Evolutionary conservation across 2,329 filamentous ascomycete genomes (phyloP).

Genomic region (Lachnellula subtilissima): DNA sequence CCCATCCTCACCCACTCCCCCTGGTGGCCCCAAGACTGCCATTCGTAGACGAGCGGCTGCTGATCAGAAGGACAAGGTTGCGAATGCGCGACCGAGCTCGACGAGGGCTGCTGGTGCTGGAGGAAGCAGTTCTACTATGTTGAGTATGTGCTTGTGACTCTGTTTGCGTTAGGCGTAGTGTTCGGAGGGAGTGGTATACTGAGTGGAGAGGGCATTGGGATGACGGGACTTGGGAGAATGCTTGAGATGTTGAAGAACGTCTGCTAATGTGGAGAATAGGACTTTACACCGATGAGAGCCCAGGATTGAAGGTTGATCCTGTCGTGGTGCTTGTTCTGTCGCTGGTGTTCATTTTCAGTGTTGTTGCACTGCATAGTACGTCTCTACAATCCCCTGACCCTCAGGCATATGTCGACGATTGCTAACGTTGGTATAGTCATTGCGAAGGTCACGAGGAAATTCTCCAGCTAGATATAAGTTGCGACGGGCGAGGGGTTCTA

Average conservation of each 20-base stretch:
- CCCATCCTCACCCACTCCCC: slow-evolving; percentile 80
- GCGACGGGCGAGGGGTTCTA: background rate
- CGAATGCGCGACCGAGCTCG: slow-evolving; percentile 87
- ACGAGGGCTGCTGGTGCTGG: slow-evolving; percentile 91
- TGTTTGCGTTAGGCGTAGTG: background rate
- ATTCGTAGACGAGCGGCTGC: slow-evolving; percentile 93
- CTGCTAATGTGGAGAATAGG: slow-evolving; percentile 41
- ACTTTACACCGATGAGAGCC: slow-evolving; percentile 97
- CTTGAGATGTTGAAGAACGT: background rate
- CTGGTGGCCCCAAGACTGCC: slow-evolving; percentile 89
- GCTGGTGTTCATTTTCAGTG: slow-evolving; percentile 97
- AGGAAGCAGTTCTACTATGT: slow-evolving; percentile 96
- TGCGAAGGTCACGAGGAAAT: slow-evolving; percentile 88
- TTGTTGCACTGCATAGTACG: slow-evolving; percentile 95
- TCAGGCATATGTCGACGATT: background rate
- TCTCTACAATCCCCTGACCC: slow-evolving; percentile 20
- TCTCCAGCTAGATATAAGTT: slow-evolving; percentile 45
- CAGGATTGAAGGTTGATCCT: slow-evolving; percentile 94
- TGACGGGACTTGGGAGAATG: background rate
- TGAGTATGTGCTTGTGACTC: slow-evolving; percentile 60
- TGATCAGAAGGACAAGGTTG: slow-evolving; percentile 94
- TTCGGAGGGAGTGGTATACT: background rate
- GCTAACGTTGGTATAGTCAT: slow-evolving; percentile 58
- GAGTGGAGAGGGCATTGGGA: background rate
- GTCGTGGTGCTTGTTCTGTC: slow-evolving; percentile 95